Base-by-base conservation (phyloP, 352 stramenopile genomes). In the Globisporangium cederbergense region DNA sequence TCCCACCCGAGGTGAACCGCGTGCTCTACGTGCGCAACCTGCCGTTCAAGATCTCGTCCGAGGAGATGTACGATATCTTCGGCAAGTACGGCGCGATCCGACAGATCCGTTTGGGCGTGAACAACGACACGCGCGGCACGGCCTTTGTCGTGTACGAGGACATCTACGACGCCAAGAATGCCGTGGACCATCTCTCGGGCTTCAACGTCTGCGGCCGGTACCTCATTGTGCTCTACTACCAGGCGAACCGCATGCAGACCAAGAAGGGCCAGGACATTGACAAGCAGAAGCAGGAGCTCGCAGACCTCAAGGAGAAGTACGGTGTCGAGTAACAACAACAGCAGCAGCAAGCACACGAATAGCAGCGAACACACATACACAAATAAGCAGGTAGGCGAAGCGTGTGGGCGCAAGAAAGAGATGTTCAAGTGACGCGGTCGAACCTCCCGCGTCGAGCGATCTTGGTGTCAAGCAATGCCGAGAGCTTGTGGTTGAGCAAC, bases 21-120 rank as follows among this genome's bases (percentile, higher is more conserved):
- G 96, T 99, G 60, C 71, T 99, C 36, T 98, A 97, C 70, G 92
- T 98, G 64, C 92, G 97, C 40, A 99, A 99, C 78, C 81, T 99
- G 54, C 98, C 98, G 20, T 99, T 99, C 76, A 99, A 98, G 74
- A 95, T 99, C 62, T 98, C 97, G 18, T 87, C 95, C 13, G 97
- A 99, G 53, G 97, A 99, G 66, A 89, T 99, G 64, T 99, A 99
- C 83, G 97, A 99, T 72, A 99, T 99, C 43, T 99, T 99, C 78
- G 98, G 96, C 60, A 99, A 99, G 76, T 99, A 99, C 83, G 98
- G 98, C 53, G 96, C 98, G n/a, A 98, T 99, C 53, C 94, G 97
- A 64, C 98, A 99, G 82, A 96, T 98, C 61, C 79, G 91, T 42
- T 62, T 97, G 58, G 89, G 97, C 56, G 91, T 98, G 36, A 97